Conservation (phyloP, 1,284 basidiomycete species). For the Anthracocystis panici-leucophaei region DNA sequence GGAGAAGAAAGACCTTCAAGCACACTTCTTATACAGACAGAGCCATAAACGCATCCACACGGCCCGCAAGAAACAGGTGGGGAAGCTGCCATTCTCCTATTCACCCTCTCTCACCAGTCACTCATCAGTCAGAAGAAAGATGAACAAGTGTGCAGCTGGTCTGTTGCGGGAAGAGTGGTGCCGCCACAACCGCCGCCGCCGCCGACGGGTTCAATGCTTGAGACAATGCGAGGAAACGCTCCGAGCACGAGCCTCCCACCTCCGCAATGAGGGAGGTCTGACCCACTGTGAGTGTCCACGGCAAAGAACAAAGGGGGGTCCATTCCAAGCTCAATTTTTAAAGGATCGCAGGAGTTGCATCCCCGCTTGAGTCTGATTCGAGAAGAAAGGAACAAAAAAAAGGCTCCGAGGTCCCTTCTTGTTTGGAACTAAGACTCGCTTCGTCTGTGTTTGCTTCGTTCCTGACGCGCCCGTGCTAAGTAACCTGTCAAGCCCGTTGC, state of each 20-base stretch:
- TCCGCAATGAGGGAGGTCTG: neutral
- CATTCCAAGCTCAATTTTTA: neutral
- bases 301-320: neutral
- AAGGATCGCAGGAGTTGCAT: neutral
- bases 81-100: no score
- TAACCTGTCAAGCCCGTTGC: no score
- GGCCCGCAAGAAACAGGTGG: no score
- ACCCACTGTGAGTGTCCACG: neutral
- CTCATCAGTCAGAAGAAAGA: no score
- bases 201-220: no score
- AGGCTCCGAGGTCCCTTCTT: slow-evolving; percentile 2
- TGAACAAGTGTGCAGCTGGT: no score
- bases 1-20: neutral
- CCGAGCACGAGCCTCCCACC: neutral
- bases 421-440: neutral
- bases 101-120: no score
- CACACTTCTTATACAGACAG: no score
- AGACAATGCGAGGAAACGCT: neutral
- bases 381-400: neutral
- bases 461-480: neutral
- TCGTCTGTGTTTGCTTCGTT: neutral
- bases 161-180: no score
- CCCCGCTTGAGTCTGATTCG: neutral
- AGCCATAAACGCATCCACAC: no score
- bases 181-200: no score